Conservation (phyloP, 1,139 yeast species). For the Sugiyamaella paludigena region DNA sequence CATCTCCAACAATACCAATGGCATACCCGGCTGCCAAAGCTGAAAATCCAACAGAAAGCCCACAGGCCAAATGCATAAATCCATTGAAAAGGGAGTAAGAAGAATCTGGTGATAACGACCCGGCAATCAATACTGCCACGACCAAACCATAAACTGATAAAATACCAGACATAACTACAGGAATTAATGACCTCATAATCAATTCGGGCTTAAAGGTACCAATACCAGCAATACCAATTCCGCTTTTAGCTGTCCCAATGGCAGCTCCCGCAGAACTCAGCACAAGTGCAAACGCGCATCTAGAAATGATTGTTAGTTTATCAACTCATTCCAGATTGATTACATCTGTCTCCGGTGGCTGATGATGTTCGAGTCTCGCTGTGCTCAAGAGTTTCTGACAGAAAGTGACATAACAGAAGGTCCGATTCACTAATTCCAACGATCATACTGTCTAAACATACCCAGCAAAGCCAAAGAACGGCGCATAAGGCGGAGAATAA, state of each 20-base stretch:
- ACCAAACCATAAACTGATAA: conserved; percentile 94
- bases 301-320: conserved; percentile 21
- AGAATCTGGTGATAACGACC: conserved; percentile 74
- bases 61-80: conserved; percentile 95
- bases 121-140: conserved; percentile 93
- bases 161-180: conserved; percentile 98
- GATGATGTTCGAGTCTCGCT: too few species aligned
- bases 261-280: conserved; percentile 95
- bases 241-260: conserved; percentile 97
- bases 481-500: conserved; percentile 83
- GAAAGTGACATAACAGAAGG: too few species aligned
- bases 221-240: conserved; percentile 97
- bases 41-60: conserved; percentile 91
- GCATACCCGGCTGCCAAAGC: conserved; percentile 98
- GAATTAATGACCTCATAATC: conserved; percentile 47
- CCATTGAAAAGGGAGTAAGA: conserved; percentile 89
- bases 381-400: too few species aligned
- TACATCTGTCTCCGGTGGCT: too few species aligned
- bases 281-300: conserved; percentile 87
- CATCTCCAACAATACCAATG: conserved; percentile 98
- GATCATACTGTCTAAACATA: too few species aligned
- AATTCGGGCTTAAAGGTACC: conserved; percentile 93
- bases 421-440: too few species aligned
- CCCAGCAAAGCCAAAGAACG: conserved; percentile 94
- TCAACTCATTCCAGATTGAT: too few species aligned